Base-by-base conservation (phyloP, 495 filamentous ascomycete genomes). In the Penicillium waksmanii region DNA sequence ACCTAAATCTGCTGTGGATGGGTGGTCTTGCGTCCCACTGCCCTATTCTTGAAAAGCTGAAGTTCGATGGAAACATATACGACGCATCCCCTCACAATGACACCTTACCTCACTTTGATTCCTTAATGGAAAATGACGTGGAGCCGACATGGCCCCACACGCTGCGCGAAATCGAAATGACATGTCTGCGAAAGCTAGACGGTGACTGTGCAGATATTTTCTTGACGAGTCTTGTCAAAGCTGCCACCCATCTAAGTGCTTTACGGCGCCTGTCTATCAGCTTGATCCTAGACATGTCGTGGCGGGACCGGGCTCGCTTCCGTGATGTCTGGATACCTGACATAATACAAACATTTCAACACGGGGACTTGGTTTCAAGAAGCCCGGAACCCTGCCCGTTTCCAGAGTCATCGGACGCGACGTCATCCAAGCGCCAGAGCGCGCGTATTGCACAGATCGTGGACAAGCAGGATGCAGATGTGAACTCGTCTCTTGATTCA, bases 251-350 rank as follows among this genome's bases (percentile, higher is more conserved):
- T 0, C 75, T 96, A 7, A 82, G 72, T 0, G 73, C 85, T 43
- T 80, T 97, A 25, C 86, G 92, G 3, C 74, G 78, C 13, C 74
- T 96, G 19, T 76, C 79, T 5, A 81, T 97, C 27, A 88, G 88
- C 56, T 84, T 87, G 25, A 91, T 90, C 61, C 72, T 96, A 25
- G 79, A 86, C 53, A 87, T 89, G 49, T 83, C 84, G 18, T 95
- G 91, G 89, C 87, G 90, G 50, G 87, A 92, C 60, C 84, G 93
- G 27, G 88, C 87, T 8, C 80, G 77, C 5, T 86, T 96, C 58
- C 82, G 91, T 23, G 84, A 89, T n/a, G 9, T 3, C 23, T 48
- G 46, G 46, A 21, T 48, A 19, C 46, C 46, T 27, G 11, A 27
- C 23, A 25, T 48, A 5, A 25, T 13, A 9, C 49, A 35, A n/a